These are phyloP conservation scores for Coemansia sp. DNA, from an alignment of 192 early-diverging fungal genomes.

Conservation along the genomic window DNA sequence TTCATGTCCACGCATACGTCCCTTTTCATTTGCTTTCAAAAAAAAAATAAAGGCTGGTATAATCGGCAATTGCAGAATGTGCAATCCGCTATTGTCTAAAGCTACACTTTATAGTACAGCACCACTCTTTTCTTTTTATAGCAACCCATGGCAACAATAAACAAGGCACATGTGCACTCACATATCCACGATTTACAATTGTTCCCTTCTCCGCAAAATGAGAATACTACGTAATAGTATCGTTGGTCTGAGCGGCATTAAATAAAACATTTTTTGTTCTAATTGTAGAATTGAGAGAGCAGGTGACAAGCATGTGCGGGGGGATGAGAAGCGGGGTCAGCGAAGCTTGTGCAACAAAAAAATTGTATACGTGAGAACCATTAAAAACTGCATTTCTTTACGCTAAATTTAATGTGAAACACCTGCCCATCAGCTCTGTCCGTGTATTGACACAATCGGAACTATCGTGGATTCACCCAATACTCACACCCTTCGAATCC, in stretches of 20 bases:
- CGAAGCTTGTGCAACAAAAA: neutral
- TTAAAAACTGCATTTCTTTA: neutral
- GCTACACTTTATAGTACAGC: neutral
- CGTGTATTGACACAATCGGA: neutral
- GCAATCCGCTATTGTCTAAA: neutral
- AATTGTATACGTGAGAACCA: constrained; percentile 7
- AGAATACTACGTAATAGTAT: neutral
- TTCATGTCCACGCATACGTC: neutral
- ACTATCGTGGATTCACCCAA: constrained; percentile 14
- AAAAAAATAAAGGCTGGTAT: neutral
- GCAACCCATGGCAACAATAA: neutral
- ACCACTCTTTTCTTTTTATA: neutral
- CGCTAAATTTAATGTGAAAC: constrained; percentile 3
- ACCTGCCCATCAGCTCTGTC: neutral
- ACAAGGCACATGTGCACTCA: neutral
- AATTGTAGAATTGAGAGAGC: neutral
- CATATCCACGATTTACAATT: neutral
- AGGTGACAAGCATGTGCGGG: neutral
- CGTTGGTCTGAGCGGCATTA: neutral
- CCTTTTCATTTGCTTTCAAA: neutral
- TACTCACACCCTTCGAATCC: neutral
- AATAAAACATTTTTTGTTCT: neutral
- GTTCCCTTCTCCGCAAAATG: neutral
- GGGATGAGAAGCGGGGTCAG: neutral
- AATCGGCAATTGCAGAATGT: neutral